Percentiles rank a stretch among this genome's conserved stretches.
Evolutionary conservation across 2,329 filamentous ascomycete species (phyloP).

Genomic region (Penicillium sp.): DNA sequence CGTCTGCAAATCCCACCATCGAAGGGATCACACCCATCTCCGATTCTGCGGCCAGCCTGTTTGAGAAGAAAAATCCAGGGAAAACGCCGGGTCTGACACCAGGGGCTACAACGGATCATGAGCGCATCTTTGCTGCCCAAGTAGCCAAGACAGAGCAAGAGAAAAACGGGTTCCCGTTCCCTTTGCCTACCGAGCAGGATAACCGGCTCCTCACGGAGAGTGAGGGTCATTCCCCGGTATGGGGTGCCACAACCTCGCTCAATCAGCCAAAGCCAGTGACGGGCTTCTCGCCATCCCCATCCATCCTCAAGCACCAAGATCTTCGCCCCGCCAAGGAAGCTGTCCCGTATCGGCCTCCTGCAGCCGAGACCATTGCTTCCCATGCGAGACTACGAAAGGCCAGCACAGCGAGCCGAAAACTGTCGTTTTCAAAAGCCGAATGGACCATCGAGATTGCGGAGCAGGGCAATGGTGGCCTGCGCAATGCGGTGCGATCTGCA

Average conservation of each 20-base stretch:
- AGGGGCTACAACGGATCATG: slow-evolving; percentile 44
- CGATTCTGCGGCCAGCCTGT: slow-evolving; percentile 35
- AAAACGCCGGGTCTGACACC: slow-evolving; percentile 36
- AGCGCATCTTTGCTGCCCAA: slow-evolving; percentile 40
- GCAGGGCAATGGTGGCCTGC: slow-evolving; percentile 87
- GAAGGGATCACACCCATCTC: slow-evolving; percentile 28
- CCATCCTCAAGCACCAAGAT: slow-evolving; percentile 68
- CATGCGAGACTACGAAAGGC: slow-evolving; percentile 16
- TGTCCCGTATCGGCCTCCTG: slow-evolving; percentile 20
- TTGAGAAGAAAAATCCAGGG: slow-evolving; percentile 31
- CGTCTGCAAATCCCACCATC: slow-evolving; percentile 26
- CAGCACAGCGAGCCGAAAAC: slow-evolving; percentile 58
- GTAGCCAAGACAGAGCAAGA: slow-evolving; percentile 28
- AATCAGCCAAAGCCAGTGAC: slow-evolving; percentile 79
- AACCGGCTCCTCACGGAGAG: slow-evolving; percentile 61
- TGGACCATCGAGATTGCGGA: slow-evolving; percentile 84
- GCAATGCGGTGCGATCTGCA: slow-evolving; percentile 81
- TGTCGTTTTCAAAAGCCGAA: slow-evolving; percentile 69
- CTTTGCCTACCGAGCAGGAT: slow-evolving; percentile 38
- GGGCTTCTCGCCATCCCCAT: slow-evolving; percentile 70
- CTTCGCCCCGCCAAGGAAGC: slow-evolving; percentile 29
- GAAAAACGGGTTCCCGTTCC: slow-evolving; percentile 33
- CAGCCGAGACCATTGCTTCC: slow-evolving; percentile 10
- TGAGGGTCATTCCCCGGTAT: slow-evolving; percentile 73
- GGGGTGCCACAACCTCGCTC: slow-evolving; percentile 64